Evolutionary conservation across 2,329 filamentous ascomycete species (phyloP), one percentile per base, ranked within the genome.

Genomic region (Monosporascus sp.): DNA sequence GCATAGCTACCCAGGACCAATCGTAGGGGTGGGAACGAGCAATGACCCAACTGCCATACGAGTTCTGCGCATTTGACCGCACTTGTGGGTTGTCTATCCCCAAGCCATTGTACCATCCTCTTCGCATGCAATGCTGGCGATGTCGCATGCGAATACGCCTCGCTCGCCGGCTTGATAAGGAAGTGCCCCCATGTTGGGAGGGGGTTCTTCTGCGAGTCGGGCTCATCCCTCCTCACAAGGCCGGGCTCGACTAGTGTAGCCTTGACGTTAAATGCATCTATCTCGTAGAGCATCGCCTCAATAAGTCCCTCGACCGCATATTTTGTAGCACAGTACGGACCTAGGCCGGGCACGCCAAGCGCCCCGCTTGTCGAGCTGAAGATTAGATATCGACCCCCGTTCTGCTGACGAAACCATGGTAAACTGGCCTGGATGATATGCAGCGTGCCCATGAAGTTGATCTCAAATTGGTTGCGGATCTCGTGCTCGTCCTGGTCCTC

Each of bases 401-500:
- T 79, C 58, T 90, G 86, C 57, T 85, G 79, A 49, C 93, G 85
- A 62, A 97, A 95, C 72, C 96, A 90, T 0, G 92, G 91, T 38
- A 97, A 74, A 1, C 88, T 92, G 20, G 89, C 76, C 68, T 97
- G 91, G 54, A 97, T 87, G 62, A 99, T 96, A 71, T 97, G 89
- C 54, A 97, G 72, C 0, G 91, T 95, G 51, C 94, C 94, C 78
- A 96, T 93, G 71, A 97, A 96, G 71, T 99, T 99, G 22, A 92
- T 97, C 76, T 95, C 90, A 72, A 97, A 97, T 70, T 97, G 94
- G 65, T 96, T 93, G 54, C 91, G 88, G 61, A 97, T 82, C 67
- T 97, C 94, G 69, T 91, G 86, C 68, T 96, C 90, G 69, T 97
- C 91, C 73, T 97, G 94, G 72, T 97, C 94, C 72, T 97, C 94